Evolutionary conservation across 225 moss, liverwort and hornwort species (phyloP).

Genomic region (Sphagnum contortum): DNA sequence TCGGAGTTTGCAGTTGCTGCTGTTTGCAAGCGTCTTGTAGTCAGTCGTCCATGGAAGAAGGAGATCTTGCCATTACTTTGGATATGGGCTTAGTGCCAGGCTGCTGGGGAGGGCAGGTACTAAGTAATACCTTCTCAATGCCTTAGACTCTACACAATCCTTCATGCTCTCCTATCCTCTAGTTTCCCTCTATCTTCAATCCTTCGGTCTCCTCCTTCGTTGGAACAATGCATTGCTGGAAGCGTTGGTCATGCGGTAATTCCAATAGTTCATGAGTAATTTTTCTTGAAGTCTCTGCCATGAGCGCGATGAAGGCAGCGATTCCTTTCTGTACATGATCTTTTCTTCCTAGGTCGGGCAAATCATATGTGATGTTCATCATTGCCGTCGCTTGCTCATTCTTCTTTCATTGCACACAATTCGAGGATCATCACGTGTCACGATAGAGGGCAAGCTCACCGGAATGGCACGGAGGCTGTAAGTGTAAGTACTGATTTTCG

Average conservation of each 20-base stretch:
- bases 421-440: too few relatives aligned
- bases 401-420: too few relatives aligned
- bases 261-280: background rate
- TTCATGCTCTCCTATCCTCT: background rate
- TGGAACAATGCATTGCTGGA: background rate
- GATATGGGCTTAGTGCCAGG: slow-evolving; percentile 66
- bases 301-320: too few relatives aligned
- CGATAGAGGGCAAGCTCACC: too few relatives aligned
- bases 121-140: background rate
- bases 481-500: too few relatives aligned
- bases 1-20: too few relatives aligned
- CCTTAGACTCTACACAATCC: background rate
- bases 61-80: slow-evolving; percentile 44
- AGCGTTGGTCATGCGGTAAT: background rate
- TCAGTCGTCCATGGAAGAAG: slow-evolving; percentile 43
- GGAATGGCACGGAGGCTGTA: too few relatives aligned
- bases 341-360: too few relatives aligned
- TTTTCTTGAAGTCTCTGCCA: background rate
- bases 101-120: slow-evolving; percentile 85
- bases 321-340: too few relatives aligned
- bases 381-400: too few relatives aligned
- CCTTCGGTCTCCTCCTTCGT: background rate
- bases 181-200: background rate
- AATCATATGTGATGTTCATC: too few relatives aligned
- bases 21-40: too few relatives aligned